Evolutionary conservation across 2,329 filamentous ascomycete species (phyloP), one percentile per base, ranked within the genome.

Genomic region (Fusarium hostae): DNA sequence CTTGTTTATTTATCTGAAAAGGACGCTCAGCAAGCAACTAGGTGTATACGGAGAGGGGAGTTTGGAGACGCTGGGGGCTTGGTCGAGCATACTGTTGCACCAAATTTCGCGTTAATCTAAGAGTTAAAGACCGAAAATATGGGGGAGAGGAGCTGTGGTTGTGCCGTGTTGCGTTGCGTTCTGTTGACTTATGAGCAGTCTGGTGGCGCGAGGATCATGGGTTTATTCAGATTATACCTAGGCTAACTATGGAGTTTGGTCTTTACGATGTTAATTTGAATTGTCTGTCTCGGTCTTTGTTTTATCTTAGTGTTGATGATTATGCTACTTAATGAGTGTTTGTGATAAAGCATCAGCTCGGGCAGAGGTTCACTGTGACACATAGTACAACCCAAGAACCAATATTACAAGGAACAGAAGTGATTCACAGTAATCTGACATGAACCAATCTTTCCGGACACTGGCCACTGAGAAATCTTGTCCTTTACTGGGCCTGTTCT

Each of bases 191-290:
- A 37, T 48, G 66, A 67, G 73, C 61, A 68, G 68, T 74, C 40
- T 66, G 56, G 41, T 35, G 65, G 66, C 59, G 74, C 60, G 72
- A 57, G 64, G 72, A 73, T 74, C 35, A 71, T 60, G 74, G 68
- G 61, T 59, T 61, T 59, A 56, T 75, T 69, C 69, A 69, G 52
- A 75, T 74, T 76, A 76, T 76, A 76, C 74, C 74, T 76, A 71
- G 74, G 74, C 71, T 76, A 72, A 72, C 58, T 72, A 66, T 57
- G 70, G 70, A 69, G 70, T 72, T 61, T 63, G 66, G 70, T 70
- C 69, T 51, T 63, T 66, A 45, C 41, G 51, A 22, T 73, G 62
- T 67, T 28, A 56, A 48, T 60, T 37, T 47, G 41, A 51, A 52
- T 55, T 57, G 26, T 34, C 47, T 30, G 45, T 32, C 28, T 16